phyloP scores from a whole-genome alignment of 768 basidiomycete species.

The Agrocybe pediades region DNA sequence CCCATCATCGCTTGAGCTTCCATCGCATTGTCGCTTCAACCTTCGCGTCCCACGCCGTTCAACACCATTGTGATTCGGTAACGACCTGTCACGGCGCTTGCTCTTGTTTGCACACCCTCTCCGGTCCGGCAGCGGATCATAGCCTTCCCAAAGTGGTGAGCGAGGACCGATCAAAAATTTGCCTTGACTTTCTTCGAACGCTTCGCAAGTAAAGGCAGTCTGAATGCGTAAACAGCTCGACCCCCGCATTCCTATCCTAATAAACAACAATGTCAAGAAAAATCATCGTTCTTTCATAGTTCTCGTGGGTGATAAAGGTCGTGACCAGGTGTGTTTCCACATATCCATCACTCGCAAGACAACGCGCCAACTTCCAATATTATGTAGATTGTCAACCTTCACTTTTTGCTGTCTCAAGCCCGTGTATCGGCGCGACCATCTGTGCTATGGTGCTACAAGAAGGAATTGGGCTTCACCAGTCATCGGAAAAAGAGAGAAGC shows the following conservation, averaged over 20 bases:
- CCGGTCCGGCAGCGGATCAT: neutral
- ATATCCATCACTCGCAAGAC: neutral
- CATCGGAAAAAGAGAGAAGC: slow-evolving; percentile 97
- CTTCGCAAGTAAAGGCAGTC: neutral
- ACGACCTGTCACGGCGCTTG: neutral
- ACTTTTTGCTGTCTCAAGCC: slow-evolving; percentile 92
- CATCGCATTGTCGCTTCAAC: too few species aligned
- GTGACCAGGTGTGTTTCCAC: slow-evolving; percentile 73
- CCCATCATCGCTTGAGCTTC: too few species aligned
- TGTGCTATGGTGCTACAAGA: slow-evolving; percentile 99
- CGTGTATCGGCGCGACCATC: slow-evolving; percentile 87
- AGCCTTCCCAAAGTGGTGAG: neutral
- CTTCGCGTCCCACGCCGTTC: neutral
- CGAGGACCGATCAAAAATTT: slow-evolving; percentile 18
- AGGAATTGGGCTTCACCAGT: slow-evolving; percentile 95
- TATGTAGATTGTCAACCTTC: slow-evolving; percentile 85
- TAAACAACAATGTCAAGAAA: slow-evolving; percentile 90
- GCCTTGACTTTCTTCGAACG: neutral
- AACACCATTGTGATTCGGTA: neutral
- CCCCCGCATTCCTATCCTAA: slow-evolving; percentile 88
- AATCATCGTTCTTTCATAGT: slow-evolving; percentile 96
- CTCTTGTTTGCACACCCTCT: neutral
- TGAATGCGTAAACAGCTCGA: slow-evolving; percentile 88
- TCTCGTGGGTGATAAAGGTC: slow-evolving; percentile 90
- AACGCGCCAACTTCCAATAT: neutral